Percentiles rank a stretch among this genome's conserved stretches.
These are phyloP conservation scores for Emmonsiellopsis sp. DNA, from an alignment of 2,329 filamentous ascomycete genomes.

Conservation along the genomic window DNA sequence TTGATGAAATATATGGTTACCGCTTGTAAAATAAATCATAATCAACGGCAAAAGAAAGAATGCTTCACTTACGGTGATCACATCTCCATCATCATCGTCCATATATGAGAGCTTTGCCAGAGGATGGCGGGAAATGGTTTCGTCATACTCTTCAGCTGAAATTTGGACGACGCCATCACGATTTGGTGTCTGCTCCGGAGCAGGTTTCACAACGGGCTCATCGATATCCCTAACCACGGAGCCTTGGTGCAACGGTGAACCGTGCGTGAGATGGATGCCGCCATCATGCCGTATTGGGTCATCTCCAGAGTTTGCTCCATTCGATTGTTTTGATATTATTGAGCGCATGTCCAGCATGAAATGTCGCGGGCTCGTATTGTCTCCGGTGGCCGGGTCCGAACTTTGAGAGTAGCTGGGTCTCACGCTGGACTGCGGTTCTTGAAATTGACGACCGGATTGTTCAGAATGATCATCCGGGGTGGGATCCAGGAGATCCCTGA, in stretches of 20 bases:
- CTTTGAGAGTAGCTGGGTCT: too few species aligned
- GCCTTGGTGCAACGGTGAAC: too few species aligned
- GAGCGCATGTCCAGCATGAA: too few species aligned
- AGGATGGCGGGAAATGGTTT: slow-evolving; percentile 31
- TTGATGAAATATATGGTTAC: background rate
- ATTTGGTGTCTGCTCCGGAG: slow-evolving; percentile 1
- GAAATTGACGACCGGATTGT: background rate
- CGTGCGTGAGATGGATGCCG: too few species aligned
- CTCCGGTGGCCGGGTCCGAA: too few species aligned
- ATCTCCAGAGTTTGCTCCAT: too few species aligned
- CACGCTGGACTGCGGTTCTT: background rate
- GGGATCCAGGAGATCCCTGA: slow-evolving; percentile 24
- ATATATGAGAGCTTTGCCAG: slow-evolving; percentile 35
- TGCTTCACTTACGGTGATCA: slow-evolving; percentile 32
- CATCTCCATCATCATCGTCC: slow-evolving; percentile 39
- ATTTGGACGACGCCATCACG: slow-evolving; percentile 30
- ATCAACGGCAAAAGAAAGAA: background rate
- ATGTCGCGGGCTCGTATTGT: too few species aligned
- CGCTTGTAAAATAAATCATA: background rate
- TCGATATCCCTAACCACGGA: too few species aligned
- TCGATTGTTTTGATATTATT: too few species aligned
- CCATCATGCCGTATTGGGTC: too few species aligned
- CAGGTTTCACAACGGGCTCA: background rate
- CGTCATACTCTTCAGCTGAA: slow-evolving; percentile 35
- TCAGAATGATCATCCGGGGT: background rate